Evolutionary conservation across 2,329 filamentous ascomycete genomes (phyloP).

Genomic region (Fusarium sublunatum): DNA sequence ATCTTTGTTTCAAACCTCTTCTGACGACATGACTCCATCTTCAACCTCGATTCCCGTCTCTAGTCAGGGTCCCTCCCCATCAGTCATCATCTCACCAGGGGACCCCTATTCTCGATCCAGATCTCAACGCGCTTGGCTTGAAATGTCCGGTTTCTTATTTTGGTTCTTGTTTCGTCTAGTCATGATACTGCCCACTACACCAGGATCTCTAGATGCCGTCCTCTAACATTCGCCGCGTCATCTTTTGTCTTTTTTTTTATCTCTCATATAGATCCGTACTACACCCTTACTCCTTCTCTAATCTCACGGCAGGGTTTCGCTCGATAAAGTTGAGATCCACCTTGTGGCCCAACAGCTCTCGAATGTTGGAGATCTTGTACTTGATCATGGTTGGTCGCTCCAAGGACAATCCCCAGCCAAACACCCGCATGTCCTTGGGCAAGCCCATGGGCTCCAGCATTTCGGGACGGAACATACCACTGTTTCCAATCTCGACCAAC

Average conservation of each 20-base stretch:
- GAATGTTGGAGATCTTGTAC: conserved; percentile 88
- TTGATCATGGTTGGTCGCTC: conserved; percentile 99
- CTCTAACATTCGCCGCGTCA: conserved; percentile 13
- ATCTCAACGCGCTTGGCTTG: conserved; percentile 20
- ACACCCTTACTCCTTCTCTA: conserved; percentile 78
- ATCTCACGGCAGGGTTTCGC: conserved; percentile 87
- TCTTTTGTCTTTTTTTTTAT: conserved; percentile 6
- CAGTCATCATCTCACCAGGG: conserved; percentile 17
- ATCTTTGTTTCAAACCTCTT: conserved; percentile 19
- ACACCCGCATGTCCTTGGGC: conserved; percentile 90
- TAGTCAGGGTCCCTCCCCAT: conserved; percentile 36
- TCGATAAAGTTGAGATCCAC: conserved; percentile 94
- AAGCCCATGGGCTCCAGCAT: conserved; percentile 97
- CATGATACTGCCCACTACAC: conserved; percentile 31
- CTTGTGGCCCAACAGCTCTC: conserved; percentile 93
- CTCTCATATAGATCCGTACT: conserved; percentile 3
- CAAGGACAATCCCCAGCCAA: conserved; percentile 91
- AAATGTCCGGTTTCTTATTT: conserved; percentile 19
- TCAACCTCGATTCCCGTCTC: conserved; percentile 34
- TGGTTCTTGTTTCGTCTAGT: conserved; percentile 39
- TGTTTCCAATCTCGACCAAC: conserved; percentile 97
- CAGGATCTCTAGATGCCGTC: conserved; percentile 26
- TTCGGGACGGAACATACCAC: conserved; percentile 98
- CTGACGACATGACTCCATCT: conserved; percentile 38
- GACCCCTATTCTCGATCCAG: conserved; percentile 14